phyloP scores from a whole-genome alignment of 257 asterid species.

The Misopates orontium region DNA sequence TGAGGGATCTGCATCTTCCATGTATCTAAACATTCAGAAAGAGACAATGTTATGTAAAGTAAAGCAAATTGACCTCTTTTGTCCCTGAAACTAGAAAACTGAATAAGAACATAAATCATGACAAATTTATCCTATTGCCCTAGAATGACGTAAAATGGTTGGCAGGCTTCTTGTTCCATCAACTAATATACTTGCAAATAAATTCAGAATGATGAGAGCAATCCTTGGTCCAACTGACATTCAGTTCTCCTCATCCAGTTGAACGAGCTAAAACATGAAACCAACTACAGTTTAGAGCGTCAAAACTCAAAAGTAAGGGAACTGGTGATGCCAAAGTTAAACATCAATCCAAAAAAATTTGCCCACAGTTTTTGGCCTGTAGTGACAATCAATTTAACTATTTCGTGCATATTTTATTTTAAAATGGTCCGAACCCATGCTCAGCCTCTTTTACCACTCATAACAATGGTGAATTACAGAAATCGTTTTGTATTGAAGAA shows the following conservation, averaged over 20 bases:
- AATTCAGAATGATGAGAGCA: slow-evolving; percentile 3
- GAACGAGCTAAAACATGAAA: not conserved
- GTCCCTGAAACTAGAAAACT: not conserved
- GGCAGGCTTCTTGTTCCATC: not conserved
- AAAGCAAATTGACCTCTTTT: not conserved
- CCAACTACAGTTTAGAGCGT: not conserved
- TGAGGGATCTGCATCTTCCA: slow-evolving; percentile 71
- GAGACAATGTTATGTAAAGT: slow-evolving; percentile 14
- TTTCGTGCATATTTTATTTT: not conserved
- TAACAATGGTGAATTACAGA: not conserved
- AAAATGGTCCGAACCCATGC: not conserved
- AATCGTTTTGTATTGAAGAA: not conserved
- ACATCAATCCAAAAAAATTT: slow-evolving; percentile 5
- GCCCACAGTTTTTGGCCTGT: not conserved
- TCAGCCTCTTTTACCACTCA: not conserved
- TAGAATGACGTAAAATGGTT: not conserved
- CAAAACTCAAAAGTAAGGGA: slow-evolving; percentile 1
- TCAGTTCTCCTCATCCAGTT: not conserved
- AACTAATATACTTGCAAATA: slow-evolving; percentile 21
- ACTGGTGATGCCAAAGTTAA: slow-evolving; percentile 1
- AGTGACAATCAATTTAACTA: no score
- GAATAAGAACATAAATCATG: slow-evolving; percentile 4
- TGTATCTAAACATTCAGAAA: slow-evolving; percentile 51
- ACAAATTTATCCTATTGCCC: not conserved
- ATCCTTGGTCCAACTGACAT: not conserved